These are phyloP conservation scores for Schizochytrium sp. DNA, from an alignment of 108 stramenopile genomes.

Conservation along the genomic window DNA sequence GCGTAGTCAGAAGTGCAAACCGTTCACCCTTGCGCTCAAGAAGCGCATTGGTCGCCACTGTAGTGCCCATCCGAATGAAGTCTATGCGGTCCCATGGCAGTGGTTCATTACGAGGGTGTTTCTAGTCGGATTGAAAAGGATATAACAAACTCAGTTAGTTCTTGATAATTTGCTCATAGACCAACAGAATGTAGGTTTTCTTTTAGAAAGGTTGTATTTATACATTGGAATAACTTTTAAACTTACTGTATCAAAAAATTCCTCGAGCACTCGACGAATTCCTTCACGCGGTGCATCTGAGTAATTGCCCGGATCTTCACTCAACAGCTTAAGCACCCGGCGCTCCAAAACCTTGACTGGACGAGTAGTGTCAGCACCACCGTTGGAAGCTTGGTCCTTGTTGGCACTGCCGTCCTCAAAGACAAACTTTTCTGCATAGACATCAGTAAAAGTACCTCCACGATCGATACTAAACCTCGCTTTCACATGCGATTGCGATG, in stretches of 20 bases:
- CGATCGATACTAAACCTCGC: conserved; percentile 91
- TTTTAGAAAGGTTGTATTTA: background rate
- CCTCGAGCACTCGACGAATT: conserved; percentile 88
- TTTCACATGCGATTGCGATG: background rate
- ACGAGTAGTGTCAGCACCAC: background rate
- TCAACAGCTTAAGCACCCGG: conserved; percentile 84
- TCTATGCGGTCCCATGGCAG: conserved; percentile 84
- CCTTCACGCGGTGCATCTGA: conserved; percentile 97
- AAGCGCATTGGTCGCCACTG: conserved; percentile 96
- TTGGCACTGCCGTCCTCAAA: background rate
- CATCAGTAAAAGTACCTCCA: conserved; percentile 97
- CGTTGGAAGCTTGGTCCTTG: background rate
- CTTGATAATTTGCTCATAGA: too few relatives aligned
- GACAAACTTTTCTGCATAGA: conserved; percentile 81
- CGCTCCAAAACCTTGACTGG: background rate
- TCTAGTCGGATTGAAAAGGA: too few relatives aligned
- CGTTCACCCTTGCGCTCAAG: conserved; percentile 92
- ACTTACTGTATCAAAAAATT: conserved; percentile 77
- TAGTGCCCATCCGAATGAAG: conserved; percentile 94
- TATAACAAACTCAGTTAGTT: too few relatives aligned
- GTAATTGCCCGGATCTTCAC: conserved; percentile 93
- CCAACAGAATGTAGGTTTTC: too few relatives aligned
- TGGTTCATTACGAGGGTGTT: conserved; percentile 79
- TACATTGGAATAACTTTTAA: conserved; percentile 57
- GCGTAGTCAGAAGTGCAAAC: conserved; percentile 89